Evolutionary conservation across 371 early-diverging fungal species (phyloP).

Genomic region (Syncephalastrum sp.): DNA sequence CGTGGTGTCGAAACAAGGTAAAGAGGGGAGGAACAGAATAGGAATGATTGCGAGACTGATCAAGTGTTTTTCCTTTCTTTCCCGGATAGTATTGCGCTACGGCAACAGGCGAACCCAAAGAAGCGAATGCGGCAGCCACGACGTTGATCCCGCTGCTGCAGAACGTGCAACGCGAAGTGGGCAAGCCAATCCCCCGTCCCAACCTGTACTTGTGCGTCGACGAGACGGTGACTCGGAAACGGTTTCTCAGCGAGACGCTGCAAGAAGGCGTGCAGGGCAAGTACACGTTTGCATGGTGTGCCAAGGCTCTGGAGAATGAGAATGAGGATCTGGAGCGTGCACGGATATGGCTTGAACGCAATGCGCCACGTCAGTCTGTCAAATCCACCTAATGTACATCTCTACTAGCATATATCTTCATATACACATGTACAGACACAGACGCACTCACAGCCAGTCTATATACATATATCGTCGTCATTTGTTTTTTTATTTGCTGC

Average conservation of each 20-base stretch:
- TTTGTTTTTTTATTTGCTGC: too few species aligned
- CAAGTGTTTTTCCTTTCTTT: not conserved
- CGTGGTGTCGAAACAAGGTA: conserved; percentile 71
- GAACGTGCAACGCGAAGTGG: conserved; percentile 32
- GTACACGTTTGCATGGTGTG: conserved; percentile 67
- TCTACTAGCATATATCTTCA: too few species aligned
- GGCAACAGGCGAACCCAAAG: conserved; percentile 42
- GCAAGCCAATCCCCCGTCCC: conserved; percentile 22
- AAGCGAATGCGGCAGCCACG: conserved; percentile 72
- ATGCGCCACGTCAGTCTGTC: conserved; percentile 45
- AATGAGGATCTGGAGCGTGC: conserved; percentile 60
- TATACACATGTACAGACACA: too few species aligned
- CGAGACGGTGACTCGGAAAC: conserved; percentile 50
- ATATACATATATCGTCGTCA: too few species aligned
- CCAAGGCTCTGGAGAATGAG: conserved; percentile 61
- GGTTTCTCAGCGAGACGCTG: conserved; percentile 51
- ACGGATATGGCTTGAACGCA: conserved; percentile 55
- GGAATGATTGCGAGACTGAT: not conserved
- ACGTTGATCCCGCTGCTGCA: conserved; percentile 55
- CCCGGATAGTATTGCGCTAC: conserved; percentile 64
- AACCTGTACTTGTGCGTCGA: conserved; percentile 71
- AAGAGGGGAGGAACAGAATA: not conserved
- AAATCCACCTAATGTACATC: too few species aligned
- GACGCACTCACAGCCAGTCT: too few species aligned
- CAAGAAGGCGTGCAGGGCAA: conserved; percentile 29